These are phyloP conservation scores for Plasmodium gonderi DNA, from an alignment of 169 alveolate species.

Conservation along the genomic window DNA sequence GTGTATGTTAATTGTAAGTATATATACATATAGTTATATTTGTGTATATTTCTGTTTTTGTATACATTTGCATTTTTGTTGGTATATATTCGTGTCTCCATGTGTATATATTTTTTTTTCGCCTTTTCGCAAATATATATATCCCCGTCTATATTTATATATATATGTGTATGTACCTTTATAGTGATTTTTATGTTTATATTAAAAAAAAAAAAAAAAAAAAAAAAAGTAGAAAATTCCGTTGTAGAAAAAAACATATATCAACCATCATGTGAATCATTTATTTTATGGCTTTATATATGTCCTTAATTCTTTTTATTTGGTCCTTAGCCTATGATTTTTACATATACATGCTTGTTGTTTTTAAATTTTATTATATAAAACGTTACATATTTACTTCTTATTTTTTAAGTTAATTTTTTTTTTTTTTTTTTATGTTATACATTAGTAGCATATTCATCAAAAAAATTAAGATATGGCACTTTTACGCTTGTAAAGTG, in stretches of 20 bases:
- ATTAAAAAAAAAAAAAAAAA: too few relatives aligned
- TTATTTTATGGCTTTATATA: background rate
- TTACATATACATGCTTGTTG: background rate
- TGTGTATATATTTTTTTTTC: background rate
- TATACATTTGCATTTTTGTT: background rate
- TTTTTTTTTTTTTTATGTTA: background rate
- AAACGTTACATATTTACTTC: background rate
- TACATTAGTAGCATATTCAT: background rate
- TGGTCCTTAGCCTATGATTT: background rate
- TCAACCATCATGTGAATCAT: background rate
- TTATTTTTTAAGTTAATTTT: background rate
- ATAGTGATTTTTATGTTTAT: background rate
- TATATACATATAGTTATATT: background rate
- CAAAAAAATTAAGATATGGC: background rate
- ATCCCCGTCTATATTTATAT: background rate
- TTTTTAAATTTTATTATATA: background rate
- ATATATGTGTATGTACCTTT: background rate
- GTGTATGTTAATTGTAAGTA: background rate
- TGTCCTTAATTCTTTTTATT: background rate
- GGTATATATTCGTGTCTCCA: background rate
- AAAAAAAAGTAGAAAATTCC: background rate
- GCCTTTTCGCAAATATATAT: background rate
- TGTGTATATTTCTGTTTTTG: background rate
- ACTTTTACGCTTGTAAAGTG: background rate
- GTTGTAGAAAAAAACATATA: background rate